A percentile compares a stretch with the other conserved stretches of the same genome.
Conservation (phyloP, 2,329 filamentous ascomycete genomes). For the Pseudogymnoascus sp. region DNA sequence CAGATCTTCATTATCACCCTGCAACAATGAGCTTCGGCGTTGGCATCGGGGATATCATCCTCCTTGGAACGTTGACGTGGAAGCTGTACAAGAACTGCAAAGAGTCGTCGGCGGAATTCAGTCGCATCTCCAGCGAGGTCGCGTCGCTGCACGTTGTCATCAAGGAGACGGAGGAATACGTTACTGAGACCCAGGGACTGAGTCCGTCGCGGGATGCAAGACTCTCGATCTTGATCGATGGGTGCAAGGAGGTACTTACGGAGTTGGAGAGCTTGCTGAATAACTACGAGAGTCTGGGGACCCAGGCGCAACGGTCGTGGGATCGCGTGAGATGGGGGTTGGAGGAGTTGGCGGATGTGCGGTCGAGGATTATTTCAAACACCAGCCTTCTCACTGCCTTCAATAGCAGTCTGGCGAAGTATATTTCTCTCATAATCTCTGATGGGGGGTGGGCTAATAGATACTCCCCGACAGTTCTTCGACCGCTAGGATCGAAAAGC, state of each 20-base stretch:
- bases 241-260: slow-evolving; percentile 17
- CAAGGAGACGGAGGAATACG: slow-evolving; percentile 22
- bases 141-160: slow-evolving; percentile 23
- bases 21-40: neutral
- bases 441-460: neutral
- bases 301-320: slow-evolving; percentile 23
- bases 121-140: slow-evolving; percentile 21
- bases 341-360: slow-evolving; percentile 22
- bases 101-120: slow-evolving; percentile 24
- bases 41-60: slow-evolving; percentile 10
- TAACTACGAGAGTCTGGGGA: slow-evolving; percentile 22
- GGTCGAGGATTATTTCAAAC: slow-evolving; percentile 20
- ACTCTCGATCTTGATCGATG: slow-evolving; percentile 17
- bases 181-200: slow-evolving; percentile 18
- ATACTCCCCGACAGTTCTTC: slow-evolving; percentile 19
- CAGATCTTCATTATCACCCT: neutral
- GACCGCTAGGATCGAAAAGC: slow-evolving; percentile 20
- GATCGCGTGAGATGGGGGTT: slow-evolving; percentile 24
- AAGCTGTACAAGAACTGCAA: slow-evolving; percentile 23
- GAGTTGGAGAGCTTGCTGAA: slow-evolving; percentile 21
- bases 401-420: slow-evolving; percentile 21
- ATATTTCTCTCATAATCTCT: neutral
- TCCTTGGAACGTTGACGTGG: slow-evolving; percentile 14
- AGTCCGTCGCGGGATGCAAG: slow-evolving; percentile 17
- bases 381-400: slow-evolving; percentile 22